A percentile compares a stretch with the other conserved stretches of the same genome.
Conservation (phyloP, 192 early-diverging fungal genomes). For the Lunasporangiospora selenospora region DNA sequence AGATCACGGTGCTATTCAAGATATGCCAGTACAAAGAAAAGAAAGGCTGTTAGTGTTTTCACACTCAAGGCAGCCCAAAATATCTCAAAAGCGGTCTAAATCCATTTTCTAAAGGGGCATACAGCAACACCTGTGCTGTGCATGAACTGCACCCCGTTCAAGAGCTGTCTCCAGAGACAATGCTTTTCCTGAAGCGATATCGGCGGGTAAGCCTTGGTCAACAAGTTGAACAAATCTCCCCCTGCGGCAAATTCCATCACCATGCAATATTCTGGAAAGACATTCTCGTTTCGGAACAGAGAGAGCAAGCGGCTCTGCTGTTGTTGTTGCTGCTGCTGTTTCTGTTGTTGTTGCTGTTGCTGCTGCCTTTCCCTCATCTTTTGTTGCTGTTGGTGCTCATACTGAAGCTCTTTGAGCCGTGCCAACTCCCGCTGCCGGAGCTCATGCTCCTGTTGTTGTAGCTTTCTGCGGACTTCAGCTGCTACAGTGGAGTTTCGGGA, state of each 20-base stretch:
- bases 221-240: conserved; percentile 75
- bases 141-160: conserved; percentile 74
- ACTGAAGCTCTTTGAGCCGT: conserved; percentile 25
- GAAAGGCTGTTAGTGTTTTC: too few species aligned
- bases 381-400: conserved; percentile 19
- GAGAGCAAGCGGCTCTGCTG: too few species aligned
- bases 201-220: conserved; percentile 59
- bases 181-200: conserved; percentile 55
- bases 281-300: conserved; percentile 65
- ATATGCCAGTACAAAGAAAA: background rate
- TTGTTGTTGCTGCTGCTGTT: conserved; percentile 19
- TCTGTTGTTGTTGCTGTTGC: conserved; percentile 14
- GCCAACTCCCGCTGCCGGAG: conserved; percentile 16
- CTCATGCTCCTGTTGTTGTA: conserved; percentile 31
- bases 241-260: conserved; percentile 86
- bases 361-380: conserved; percentile 17
- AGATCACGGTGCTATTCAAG: conserved; percentile 66
- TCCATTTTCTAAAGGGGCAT: too few species aligned
- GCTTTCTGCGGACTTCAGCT: too few species aligned
- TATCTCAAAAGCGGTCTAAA: too few species aligned
- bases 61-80: too few species aligned
- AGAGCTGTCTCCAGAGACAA: conserved; percentile 76
- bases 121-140: conserved; percentile 77
- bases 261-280: conserved; percentile 57
- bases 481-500: too few species aligned